phyloP scores from a whole-genome alignment of 352 stramenopile genomes.

The Ochromonadaceae sp. region DNA sequence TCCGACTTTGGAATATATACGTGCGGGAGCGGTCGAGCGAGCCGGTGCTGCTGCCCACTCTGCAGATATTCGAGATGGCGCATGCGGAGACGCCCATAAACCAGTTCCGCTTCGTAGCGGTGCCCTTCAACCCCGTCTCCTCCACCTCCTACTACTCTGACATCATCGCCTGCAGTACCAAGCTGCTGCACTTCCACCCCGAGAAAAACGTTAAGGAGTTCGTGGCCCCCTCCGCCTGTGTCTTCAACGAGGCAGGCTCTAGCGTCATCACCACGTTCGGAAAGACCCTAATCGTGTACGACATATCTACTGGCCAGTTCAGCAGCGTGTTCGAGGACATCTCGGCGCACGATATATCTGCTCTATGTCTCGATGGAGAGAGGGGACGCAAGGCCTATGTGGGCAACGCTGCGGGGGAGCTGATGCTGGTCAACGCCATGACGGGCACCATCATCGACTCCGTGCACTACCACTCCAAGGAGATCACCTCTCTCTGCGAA shows the following conservation, averaged over 20 bases:
- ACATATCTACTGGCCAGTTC: neutral
- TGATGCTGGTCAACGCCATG: neutral
- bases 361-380: slow-evolving; percentile 10
- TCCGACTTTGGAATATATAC: slow-evolving; percentile 14
- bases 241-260: neutral
- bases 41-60: neutral
- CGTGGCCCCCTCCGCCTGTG: neutral
- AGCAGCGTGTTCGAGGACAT: neutral
- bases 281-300: neutral
- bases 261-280: neutral
- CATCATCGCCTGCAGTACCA: neutral
- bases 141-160: slow-evolving; percentile 11
- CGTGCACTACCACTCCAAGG: neutral
- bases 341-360: neutral
- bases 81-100: neutral
- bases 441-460: slow-evolving; percentile 7
- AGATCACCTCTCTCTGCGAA: neutral
- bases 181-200: slow-evolving; percentile 11
- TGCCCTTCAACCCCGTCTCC: neutral
- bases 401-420: neutral
- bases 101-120: neutral
- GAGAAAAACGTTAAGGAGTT: slow-evolving; percentile 17
- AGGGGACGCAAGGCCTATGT: neutral
- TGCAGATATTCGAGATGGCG: slow-evolving; percentile 14
- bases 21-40: slow-evolving; percentile 1